These are phyloP conservation scores for Barnettozyma wickerhamii DNA, from an alignment of 805 yeast genomes.

Conservation along the genomic window DNA sequence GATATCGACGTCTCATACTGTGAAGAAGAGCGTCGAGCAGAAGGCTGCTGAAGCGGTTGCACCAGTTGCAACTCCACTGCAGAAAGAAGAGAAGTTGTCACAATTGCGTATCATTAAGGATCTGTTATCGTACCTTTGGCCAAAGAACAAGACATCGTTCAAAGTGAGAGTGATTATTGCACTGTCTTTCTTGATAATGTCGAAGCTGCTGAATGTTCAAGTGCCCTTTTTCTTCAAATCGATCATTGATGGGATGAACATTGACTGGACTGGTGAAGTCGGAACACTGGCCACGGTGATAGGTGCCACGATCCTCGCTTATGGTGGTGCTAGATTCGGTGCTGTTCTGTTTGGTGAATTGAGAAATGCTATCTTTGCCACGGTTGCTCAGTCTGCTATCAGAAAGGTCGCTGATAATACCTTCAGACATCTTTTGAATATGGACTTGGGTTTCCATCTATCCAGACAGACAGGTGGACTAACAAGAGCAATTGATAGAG, in stretches of 20 bases:
- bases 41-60: not conserved
- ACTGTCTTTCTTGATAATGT: conserved; percentile 62
- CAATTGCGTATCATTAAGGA: conserved; percentile 55
- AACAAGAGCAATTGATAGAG: conserved; percentile 94
- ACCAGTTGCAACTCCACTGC: not conserved
- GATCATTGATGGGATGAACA: conserved; percentile 88
- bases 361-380: conserved; percentile 92
- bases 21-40: not conserved
- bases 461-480: conserved; percentile 93
- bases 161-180: conserved; percentile 76
- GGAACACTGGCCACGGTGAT: conserved; percentile 60
- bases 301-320: conserved; percentile 70
- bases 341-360: conserved; percentile 92
- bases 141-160: conserved; percentile 60
- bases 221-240: conserved; percentile 92
- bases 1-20: conserved; percentile 1
- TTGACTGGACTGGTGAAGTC: conserved; percentile 73
- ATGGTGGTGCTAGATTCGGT: conserved; percentile 93
- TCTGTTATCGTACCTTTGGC: conserved; percentile 74
- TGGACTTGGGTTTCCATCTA: conserved; percentile 88
- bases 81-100: conserved; percentile 26
- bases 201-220: conserved; percentile 87
- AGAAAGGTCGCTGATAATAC: conserved; percentile 85
- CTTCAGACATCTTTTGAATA: conserved; percentile 72
- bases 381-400: conserved; percentile 93